Conservation (phyloP, 441 rosid species). For the Pelargonium fulgidum region DNA sequence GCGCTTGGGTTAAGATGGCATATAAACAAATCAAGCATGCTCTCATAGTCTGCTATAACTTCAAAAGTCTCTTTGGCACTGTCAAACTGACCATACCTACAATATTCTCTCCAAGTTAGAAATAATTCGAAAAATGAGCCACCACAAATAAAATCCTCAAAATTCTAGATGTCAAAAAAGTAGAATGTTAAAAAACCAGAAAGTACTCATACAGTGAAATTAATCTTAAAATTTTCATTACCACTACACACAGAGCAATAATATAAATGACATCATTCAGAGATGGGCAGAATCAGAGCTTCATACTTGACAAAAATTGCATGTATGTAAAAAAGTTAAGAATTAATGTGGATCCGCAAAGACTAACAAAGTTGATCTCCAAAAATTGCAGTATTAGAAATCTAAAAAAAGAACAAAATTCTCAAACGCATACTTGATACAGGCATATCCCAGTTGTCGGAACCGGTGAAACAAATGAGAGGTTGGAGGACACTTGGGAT, state of each 20-base stretch:
- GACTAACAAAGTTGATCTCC: too few relatives aligned
- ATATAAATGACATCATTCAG: too few relatives aligned
- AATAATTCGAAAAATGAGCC: too few relatives aligned
- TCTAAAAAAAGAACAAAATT: background rate
- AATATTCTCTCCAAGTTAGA: conserved; percentile 25
- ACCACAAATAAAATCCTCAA: background rate
- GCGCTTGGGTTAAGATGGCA: conserved; percentile 99
- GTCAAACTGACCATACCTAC: conserved; percentile 95
- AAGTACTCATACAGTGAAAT: background rate
- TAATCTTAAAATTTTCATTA: background rate
- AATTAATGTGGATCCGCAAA: too few relatives aligned
- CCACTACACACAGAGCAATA: background rate
- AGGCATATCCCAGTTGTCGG: conserved; percentile 93
- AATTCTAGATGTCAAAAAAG: background rate
- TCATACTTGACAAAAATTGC: too few relatives aligned
- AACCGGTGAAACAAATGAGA: conserved; percentile 88
- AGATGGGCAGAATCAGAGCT: too few relatives aligned
- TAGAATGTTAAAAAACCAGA: background rate
- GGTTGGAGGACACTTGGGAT: conserved; percentile 94
- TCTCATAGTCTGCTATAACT: conserved; percentile 89
- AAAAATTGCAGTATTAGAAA: background rate
- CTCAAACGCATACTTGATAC: conserved; percentile 60
- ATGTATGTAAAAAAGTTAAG: too few relatives aligned
- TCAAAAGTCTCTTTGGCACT: conserved; percentile 94
- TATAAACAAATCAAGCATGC: conserved; percentile 89